Percentiles rank a stretch among this genome's conserved stretches.
Evolutionary conservation across 2,329 filamentous ascomycete genomes (phyloP).

Genomic region (Blastomyces gilchristii): DNA sequence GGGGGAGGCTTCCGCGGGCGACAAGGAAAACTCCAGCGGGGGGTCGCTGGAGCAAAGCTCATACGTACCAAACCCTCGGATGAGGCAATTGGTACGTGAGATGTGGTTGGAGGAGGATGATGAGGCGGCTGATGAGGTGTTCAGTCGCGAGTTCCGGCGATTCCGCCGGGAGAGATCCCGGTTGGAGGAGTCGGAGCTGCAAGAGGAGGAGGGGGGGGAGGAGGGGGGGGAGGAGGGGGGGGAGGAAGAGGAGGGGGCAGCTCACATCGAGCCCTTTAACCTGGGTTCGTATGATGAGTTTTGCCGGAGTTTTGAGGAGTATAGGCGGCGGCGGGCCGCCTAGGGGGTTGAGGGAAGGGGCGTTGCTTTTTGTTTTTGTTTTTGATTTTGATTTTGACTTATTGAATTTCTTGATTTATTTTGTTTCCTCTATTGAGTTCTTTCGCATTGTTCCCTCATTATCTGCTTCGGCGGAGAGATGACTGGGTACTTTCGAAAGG

Average conservation of each 20-base stretch:
- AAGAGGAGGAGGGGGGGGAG: not conserved
- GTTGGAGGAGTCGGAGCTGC: not conserved
- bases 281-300: slow-evolving; percentile 4
- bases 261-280: not conserved
- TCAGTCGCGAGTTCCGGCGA: slow-evolving; percentile 7
- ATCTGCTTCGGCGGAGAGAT: not conserved
- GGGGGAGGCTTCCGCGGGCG: not conserved
- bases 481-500: not conserved
- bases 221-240: slow-evolving; percentile 1
- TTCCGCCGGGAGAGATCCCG: slow-evolving; percentile 2
- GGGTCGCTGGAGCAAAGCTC: not conserved
- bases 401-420: not conserved
- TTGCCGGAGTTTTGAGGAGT: not conserved
- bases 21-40: not conserved
- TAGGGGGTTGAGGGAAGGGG: slow-evolving; percentile 4
- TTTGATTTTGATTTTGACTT: slow-evolving; percentile 5
- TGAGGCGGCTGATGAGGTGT: slow-evolving; percentile 6
- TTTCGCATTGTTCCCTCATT: slow-evolving; percentile 10
- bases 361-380: slow-evolving; percentile 8
- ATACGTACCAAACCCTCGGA: not conserved
- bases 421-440: slow-evolving; percentile 1
- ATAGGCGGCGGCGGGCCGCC: not conserved
- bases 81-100: slow-evolving; percentile 6
- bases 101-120: slow-evolving; percentile 9
- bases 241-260: slow-evolving; percentile 2